Evolutionary conservation across 768 basidiomycete species (phyloP).

Genomic region (Punctularia strigosozonata): DNA sequence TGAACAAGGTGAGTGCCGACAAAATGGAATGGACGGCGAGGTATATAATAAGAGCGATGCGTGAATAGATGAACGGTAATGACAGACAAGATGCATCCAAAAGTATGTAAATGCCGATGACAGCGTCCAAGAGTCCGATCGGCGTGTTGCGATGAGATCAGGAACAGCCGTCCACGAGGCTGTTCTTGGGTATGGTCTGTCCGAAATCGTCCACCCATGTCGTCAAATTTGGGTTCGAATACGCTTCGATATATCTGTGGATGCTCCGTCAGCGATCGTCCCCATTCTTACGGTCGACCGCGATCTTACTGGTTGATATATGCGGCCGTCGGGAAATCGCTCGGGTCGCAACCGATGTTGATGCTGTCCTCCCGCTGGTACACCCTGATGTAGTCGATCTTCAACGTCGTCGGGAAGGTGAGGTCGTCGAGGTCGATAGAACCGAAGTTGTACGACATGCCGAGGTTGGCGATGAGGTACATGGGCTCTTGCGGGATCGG

Average conservation of each 20-base stretch:
- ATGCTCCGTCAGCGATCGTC: not conserved
- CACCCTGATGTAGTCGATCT: constrained; percentile 4
- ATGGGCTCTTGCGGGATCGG: constrained; percentile 63
- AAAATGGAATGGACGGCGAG: no score
- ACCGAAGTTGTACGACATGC: constrained; percentile 60
- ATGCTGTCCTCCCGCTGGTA: constrained; percentile 39
- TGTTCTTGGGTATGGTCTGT: constrained; percentile 53
- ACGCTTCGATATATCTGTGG: constrained; percentile 13
- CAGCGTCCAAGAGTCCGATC: not conserved
- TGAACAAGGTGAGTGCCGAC: no score
- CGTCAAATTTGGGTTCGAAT: constrained; percentile 20
- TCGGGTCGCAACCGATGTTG: constrained; percentile 45
- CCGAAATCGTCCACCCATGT: constrained; percentile 40
- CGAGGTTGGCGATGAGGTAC: constrained; percentile 65
- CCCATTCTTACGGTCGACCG: not conserved
- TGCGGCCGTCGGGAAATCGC: constrained; percentile 23
- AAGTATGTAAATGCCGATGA: no score
- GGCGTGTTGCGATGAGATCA: no score
- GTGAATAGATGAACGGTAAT: no score
- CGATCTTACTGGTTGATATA: constrained; percentile 22
- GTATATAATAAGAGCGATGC: no score
- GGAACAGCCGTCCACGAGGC: constrained; percentile 19
- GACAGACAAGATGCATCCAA: no score
- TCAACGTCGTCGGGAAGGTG: constrained; percentile 21
- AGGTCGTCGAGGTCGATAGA: constrained; percentile 44